phyloP scores from a whole-genome alignment of 108 stramenopile species.

The Licmophora abbreviata region DNA sequence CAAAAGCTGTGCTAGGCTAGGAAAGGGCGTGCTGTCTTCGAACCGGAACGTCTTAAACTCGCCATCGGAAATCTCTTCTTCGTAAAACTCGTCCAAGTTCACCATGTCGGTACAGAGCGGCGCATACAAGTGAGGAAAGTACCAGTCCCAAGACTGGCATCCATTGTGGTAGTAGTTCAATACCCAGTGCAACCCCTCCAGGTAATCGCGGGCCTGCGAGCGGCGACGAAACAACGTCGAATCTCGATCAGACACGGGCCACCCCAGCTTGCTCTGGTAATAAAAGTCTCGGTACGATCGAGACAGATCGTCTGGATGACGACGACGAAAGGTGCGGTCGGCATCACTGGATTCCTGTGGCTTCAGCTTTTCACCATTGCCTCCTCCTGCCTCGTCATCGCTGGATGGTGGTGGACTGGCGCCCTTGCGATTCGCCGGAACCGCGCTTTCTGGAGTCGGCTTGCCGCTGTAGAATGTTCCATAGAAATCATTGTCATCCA shows the following conservation, averaged over 20 bases:
- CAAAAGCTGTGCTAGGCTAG: constrained; percentile 90
- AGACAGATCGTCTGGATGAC: constrained; percentile 55
- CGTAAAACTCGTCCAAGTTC: constrained; percentile 73
- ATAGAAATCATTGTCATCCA: constrained; percentile 68
- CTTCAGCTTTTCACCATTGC: not conserved
- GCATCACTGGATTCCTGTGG: constrained; percentile 28
- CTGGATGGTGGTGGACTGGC: not conserved
- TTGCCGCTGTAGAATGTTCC: constrained; percentile 58
- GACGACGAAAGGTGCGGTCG: constrained; percentile 48
- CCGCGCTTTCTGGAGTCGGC: constrained; percentile 53
- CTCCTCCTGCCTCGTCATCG: not conserved
- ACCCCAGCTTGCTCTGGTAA: constrained; percentile 88
- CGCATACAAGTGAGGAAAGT: constrained; percentile 92
- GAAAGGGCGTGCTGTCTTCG: constrained; percentile 76
- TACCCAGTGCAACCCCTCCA: constrained; percentile 94
- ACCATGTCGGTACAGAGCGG: constrained; percentile 93
- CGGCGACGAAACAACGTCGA: constrained; percentile 48
- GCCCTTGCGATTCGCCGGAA: constrained; percentile 46
- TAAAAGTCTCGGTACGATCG: constrained; percentile 90
- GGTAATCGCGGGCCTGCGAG: constrained; percentile 73
- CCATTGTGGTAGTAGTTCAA: constrained; percentile 96
- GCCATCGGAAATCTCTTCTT: constrained; percentile 37
- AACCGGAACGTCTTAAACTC: constrained; percentile 65
- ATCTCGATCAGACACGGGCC: constrained; percentile 55
- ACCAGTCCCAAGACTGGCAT: constrained; percentile 95